Percentiles rank a stretch among this genome's conserved stretches.
These are phyloP conservation scores for Aureoboletus auriporus DNA, from an alignment of 768 basidiomycete genomes.

Conservation along the genomic window DNA sequence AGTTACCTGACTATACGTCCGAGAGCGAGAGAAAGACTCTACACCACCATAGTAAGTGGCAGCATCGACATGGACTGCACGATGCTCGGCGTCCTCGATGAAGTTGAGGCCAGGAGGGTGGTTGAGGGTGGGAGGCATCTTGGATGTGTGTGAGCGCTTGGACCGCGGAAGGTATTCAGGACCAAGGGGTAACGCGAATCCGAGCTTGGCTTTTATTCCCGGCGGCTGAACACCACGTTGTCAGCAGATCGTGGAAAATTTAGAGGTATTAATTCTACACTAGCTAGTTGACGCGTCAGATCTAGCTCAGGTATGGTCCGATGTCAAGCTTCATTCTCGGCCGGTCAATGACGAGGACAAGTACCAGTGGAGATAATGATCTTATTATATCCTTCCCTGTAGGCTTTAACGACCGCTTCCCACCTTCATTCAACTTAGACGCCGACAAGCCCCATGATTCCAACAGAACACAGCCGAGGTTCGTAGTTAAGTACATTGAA, in stretches of 20 bases:
- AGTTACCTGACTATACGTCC: conserved; percentile 85
- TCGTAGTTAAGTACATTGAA: too few species aligned
- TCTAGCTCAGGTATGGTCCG: neutral
- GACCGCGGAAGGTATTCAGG: conserved; percentile 3
- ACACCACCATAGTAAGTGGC: conserved; percentile 79
- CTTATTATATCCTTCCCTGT: neutral
- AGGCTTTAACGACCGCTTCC: neutral
- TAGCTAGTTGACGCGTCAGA: neutral
- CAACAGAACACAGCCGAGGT: too few species aligned
- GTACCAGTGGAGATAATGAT: too few species aligned
- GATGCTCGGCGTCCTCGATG: conserved; percentile 53
- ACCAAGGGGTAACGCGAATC: conserved; percentile 6
- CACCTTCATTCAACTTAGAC: neutral
- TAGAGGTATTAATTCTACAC: too few species aligned
- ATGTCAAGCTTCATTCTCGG: too few species aligned
- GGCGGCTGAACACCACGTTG: neutral
- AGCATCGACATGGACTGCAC: conserved; percentile 60
- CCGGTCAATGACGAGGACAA: too few species aligned
- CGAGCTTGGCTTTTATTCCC: conserved; percentile 3
- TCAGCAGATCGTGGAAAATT: neutral
- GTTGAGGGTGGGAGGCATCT: conserved; percentile 62
- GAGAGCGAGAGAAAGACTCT: conserved; percentile 74
- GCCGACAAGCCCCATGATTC: neutral
- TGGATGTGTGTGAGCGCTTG: neutral
- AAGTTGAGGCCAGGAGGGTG: conserved; percentile 67